Percentiles rank a stretch among this genome's conserved stretches.
Evolutionary conservation across 2,329 filamentous ascomycete genomes (phyloP).

Genomic region (Rhexocercosporidium sp.): DNA sequence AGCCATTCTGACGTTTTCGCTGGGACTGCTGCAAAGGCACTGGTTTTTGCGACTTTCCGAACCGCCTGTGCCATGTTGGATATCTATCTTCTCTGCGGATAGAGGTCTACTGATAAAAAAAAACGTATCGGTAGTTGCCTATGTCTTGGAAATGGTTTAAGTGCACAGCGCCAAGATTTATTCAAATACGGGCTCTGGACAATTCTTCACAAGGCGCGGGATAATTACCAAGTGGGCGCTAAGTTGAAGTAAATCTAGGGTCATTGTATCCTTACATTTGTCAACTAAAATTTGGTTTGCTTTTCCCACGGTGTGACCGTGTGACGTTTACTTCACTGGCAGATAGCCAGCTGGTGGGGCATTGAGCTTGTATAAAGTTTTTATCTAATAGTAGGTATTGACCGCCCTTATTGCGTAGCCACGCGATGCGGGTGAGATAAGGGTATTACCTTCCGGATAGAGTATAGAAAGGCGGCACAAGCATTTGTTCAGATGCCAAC

Average conservation of each 20-base stretch:
- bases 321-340: not conserved
- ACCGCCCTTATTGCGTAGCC: too few relatives aligned
- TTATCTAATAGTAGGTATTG: too few relatives aligned
- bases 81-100: not conserved
- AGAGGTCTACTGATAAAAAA: not conserved
- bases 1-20: not conserved
- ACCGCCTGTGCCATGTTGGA: not conserved
- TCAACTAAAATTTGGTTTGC: not conserved
- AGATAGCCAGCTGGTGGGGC: not conserved
- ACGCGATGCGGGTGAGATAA: too few relatives aligned
- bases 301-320: not conserved
- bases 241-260: too few relatives aligned
- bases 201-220: not conserved
- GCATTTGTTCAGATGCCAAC: not conserved
- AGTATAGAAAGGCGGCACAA: not conserved
- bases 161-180: too few relatives aligned
- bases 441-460: not conserved
- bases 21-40: not conserved
- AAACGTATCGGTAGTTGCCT: not conserved
- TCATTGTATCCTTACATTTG: too few relatives aligned
- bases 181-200: not conserved
- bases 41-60: slow-evolving; percentile 2
- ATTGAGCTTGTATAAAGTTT: not conserved
- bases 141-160: not conserved
- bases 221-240: too few relatives aligned